Evolutionary conservation across 106 monocot genomes (phyloP), one percentile per base, ranked within the genome.

Genomic region (Chionographis japonica): DNA sequence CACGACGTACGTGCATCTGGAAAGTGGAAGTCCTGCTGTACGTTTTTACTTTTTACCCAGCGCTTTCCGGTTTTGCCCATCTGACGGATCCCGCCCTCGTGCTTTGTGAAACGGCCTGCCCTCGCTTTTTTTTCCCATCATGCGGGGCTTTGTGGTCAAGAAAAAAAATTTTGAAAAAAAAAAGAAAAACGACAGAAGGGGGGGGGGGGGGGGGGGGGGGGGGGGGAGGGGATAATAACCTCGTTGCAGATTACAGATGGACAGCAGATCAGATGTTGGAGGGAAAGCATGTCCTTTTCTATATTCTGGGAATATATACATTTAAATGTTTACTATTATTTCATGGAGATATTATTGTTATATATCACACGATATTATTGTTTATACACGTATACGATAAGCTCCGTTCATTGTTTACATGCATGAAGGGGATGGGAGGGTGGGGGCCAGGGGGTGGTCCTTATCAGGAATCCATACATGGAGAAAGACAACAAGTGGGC

Each of bases 401-500:
- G 46, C 9, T 46, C 9, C 8, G 5, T 46, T 46, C 9, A 5
- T 46, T 46, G 46, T 46, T 46, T 46, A 46, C 9, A 46, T 7
- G 58, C 16, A 55, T 74, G 65, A 73, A 58, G 54, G 64, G 49
- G 63, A 69, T 56, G 76, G 49, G 66, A 20, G 81, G 58, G 38
- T 56, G 56, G 66, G 68, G 40, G 70, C 46, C 61, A 10, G 52
- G 67, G 70, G 75, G 41, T 38, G 71, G 81, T 82, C 81, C 10
- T 46, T 68, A 65, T 82, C 81, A 73, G 73, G 82, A 78, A 83
- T 83, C 70, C 74, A 71, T 70, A 74, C 54, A 70, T 62, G 54
- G 75, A 61, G 83, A 27, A 78, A 77, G 65, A 74, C 78, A 83
- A 75, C 78, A 74, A 78, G 65, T 13, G 60, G 10, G 37, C 27